Percentiles rank a stretch among this genome's conserved stretches.
Conservation (phyloP, 257 asterid genomes). For the Euphrasia confusa region DNA sequence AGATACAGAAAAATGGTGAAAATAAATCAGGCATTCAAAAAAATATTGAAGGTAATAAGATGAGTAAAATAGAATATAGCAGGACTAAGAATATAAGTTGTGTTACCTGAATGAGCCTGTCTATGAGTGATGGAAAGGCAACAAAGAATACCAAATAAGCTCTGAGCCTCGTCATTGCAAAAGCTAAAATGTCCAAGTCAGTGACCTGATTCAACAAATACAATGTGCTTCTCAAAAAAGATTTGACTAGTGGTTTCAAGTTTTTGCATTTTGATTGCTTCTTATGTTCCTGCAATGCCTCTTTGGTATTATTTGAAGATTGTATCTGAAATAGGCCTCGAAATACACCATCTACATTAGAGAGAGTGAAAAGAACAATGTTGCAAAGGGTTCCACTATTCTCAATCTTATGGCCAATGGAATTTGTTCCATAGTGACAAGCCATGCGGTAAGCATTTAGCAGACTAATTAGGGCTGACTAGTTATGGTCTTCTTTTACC, state of each 20-base stretch:
- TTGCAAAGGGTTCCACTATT: slow-evolving; percentile 64
- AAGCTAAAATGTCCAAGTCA: slow-evolving; percentile 65
- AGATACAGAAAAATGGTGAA: not conserved
- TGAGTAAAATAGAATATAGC: slow-evolving; percentile 7
- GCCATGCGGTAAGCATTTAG: slow-evolving; percentile 93
- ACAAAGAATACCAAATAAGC: slow-evolving; percentile 62
- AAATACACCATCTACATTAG: slow-evolving; percentile 63
- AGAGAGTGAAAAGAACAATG: slow-evolving; percentile 52
- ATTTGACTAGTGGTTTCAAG: slow-evolving; percentile 62
- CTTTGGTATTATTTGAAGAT: slow-evolving; percentile 49
- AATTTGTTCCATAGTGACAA: slow-evolving; percentile 78
- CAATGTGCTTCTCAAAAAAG: slow-evolving; percentile 75
- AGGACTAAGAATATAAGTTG: slow-evolving; percentile 8
- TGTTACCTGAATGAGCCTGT: slow-evolving; percentile 69
- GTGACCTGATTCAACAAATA: slow-evolving; percentile 77
- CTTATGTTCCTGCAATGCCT: slow-evolving; percentile 43
- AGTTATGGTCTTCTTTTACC: slow-evolving; percentile 48
- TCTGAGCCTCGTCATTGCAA: slow-evolving; percentile 57
- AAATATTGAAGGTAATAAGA: not conserved
- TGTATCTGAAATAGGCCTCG: slow-evolving; percentile 54
- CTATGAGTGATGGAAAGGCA: slow-evolving; percentile 66
- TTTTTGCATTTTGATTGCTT: slow-evolving; percentile 57
- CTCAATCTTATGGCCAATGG: slow-evolving; percentile 49
- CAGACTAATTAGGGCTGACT: slow-evolving; percentile 51
- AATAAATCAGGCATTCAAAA: not conserved